These are phyloP conservation scores for Phytophthora hybrid DNA, from an alignment of 352 stramenopile genomes.

Conservation along the genomic window DNA sequence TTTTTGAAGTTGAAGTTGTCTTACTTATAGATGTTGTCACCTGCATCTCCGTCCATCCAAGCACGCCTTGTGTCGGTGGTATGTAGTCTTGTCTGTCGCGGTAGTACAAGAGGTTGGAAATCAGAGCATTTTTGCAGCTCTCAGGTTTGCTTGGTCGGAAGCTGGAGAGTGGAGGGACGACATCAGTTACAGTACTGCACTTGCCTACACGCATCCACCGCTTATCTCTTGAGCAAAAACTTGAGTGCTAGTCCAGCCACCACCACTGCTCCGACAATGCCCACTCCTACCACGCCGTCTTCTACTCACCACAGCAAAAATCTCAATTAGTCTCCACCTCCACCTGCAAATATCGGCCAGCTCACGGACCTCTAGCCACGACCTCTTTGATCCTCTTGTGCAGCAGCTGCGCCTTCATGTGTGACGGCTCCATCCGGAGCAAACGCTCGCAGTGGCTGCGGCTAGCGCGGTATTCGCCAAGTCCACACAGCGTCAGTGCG, in stretches of 20 bases:
- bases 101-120: slow-evolving; percentile 2
- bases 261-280: slow-evolving; percentile 75
- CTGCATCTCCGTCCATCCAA: slow-evolving; percentile 4
- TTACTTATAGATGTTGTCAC: slow-evolving; percentile 16
- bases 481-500: slow-evolving; percentile 67
- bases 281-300: slow-evolving; percentile 75
- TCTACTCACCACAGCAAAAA: slow-evolving; percentile 20
- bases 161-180: slow-evolving; percentile 8
- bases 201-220: slow-evolving; percentile 11
- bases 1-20: slow-evolving; percentile 28
- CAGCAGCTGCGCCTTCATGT: slow-evolving; percentile 76
- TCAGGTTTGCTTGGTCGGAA: slow-evolving; percentile 15
- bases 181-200: slow-evolving; percentile 25
- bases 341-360: not conserved
- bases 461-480: slow-evolving; percentile 78
- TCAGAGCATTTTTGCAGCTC: slow-evolving; percentile 10
- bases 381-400: slow-evolving; percentile 84
- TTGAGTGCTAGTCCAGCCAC: slow-evolving; percentile 78
- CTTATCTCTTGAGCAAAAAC: slow-evolving; percentile 78
- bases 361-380: slow-evolving; percentile 52
- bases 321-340: slow-evolving; percentile 1
- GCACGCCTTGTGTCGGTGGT: not conserved
- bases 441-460: slow-evolving; percentile 76
- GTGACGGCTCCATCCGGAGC: slow-evolving; percentile 76
- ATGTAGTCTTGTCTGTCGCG: slow-evolving; percentile 8